Evolutionary conservation across 176 grass and related monocot species (phyloP), one percentile per base, ranked within the genome.

Genomic region (Oryza australiensis): DNA sequence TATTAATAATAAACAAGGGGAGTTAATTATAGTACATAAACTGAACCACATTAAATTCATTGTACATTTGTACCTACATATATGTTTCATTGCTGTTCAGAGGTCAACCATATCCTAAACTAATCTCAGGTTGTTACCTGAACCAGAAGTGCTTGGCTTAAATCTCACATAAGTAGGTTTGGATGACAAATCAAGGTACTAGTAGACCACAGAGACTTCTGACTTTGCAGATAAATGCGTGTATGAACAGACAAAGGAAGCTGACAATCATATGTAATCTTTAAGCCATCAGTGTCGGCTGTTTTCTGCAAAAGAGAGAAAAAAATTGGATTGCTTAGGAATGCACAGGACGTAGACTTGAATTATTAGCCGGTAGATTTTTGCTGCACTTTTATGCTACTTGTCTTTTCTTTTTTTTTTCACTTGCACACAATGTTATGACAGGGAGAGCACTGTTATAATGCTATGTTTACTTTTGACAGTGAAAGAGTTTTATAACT

Each of bases 111-210:
- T 67, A 48, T 12, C 6, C 72, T 76, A 51, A 68, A 77, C 9
- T 77, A 87, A 64, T 28, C 73, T 51, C 18, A 18, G 35, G 14
- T 76, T 64, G 26, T 77, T 43, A 41, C 79, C 73, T 87, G 65
- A 45, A 64, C 79, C 73, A 77, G 65, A 27, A 76, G 55, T 11
- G 0, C 23, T 64, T 77, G 74, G 33, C 67, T 71, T 59, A 23
- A n/a, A 59, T 59, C 22, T n/a, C 22, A 59, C 20, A 59, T 59
- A 59, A 59, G 18, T 57, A 20, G 53, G 53, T 9, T 59, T 59
- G 22, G 53, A 59, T 59, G 53, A 59, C 43, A 82, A n/a, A 63
- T 14, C 63, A 20, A 60, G 38, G 38, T 48, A 37, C 35, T 37
- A 35, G 22, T 18, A 28, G 66, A 38, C 65, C 34, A n/a, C 46